phyloP scores from a whole-genome alignment of 495 filamentous ascomycete genomes.

The Clavariopsis aquatica region DNA sequence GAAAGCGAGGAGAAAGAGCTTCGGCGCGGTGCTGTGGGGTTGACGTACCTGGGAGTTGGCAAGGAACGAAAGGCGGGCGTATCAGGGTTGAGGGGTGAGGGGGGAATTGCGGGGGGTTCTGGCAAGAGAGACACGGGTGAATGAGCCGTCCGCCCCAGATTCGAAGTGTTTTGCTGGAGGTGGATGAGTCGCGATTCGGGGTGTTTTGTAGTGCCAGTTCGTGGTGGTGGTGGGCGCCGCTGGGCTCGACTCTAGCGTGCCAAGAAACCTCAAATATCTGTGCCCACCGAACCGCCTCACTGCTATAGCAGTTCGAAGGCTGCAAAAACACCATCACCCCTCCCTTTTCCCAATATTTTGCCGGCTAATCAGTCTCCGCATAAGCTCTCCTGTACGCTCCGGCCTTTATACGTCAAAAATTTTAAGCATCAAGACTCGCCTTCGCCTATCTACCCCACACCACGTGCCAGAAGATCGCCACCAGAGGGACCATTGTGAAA shows the following conservation, averaged over 20 bases:
- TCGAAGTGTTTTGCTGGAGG: constrained; percentile 9
- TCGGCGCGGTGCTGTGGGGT: constrained; percentile 12
- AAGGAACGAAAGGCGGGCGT: constrained; percentile 11
- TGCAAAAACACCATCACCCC: not conserved
- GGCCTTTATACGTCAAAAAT: not conserved
- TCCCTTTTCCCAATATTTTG: not conserved
- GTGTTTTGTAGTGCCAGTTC: constrained; percentile 1
- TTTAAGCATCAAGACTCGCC: not conserved
- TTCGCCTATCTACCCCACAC: not conserved
- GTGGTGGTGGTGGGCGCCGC: constrained; percentile 1
- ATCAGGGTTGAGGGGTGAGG: constrained; percentile 1
- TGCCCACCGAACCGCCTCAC: not conserved
- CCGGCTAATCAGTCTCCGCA: not conserved
- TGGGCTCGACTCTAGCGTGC: not conserved
- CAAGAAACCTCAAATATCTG: not conserved
- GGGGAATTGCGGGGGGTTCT: not conserved
- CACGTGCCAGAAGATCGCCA: not conserved
- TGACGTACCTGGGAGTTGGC: constrained; percentile 30
- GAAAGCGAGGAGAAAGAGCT: not conserved
- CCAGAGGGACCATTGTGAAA: not conserved
- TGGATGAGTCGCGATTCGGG: constrained; percentile 7
- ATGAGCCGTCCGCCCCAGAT: constrained; percentile 1
- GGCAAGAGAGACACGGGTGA: not conserved
- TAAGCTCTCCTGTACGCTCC: not conserved
- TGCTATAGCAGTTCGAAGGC: not conserved